Evolutionary conservation across 2,329 filamentous ascomycete genomes (phyloP).

Genomic region (Chrysoporthe deuterocubensis): DNA sequence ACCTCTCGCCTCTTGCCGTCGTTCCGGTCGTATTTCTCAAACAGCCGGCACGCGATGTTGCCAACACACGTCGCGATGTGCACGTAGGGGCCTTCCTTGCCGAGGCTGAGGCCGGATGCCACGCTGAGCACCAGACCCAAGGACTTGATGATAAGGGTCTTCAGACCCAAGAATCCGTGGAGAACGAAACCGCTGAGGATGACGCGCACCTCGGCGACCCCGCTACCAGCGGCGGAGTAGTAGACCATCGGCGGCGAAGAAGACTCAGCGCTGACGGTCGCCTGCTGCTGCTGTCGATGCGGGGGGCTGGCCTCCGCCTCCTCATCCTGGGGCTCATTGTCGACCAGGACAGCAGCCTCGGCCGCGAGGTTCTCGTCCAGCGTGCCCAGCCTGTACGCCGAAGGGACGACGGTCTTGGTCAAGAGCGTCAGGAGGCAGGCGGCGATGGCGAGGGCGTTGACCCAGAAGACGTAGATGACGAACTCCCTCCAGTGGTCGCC

Average conservation of each 20-base stretch:
- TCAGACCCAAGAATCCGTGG: conserved; percentile 90
- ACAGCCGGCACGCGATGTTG: conserved; percentile 93
- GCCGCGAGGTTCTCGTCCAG: conserved; percentile 92
- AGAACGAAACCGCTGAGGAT: conserved; percentile 98
- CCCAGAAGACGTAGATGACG: conserved; percentile 72
- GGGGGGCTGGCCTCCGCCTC: conserved; percentile 49
- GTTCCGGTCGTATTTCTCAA: conserved; percentile 90
- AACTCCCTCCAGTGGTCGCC: conserved; percentile 73
- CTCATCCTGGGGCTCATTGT: conserved; percentile 46
- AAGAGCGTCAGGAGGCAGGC: conserved; percentile 82
- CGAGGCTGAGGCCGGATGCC: conserved; percentile 87
- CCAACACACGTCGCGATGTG: conserved; percentile 95
- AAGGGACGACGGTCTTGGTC: conserved; percentile 94
- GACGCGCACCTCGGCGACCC: conserved; percentile 95
- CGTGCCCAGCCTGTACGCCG: conserved; percentile 82
- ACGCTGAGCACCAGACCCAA: conserved; percentile 84
- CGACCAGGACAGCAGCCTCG: conserved; percentile 47
- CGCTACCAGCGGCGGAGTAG: conserved; percentile 93
- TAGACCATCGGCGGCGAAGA: conserved; percentile 78
- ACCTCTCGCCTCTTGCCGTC: conserved; percentile 94
- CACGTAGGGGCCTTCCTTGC: conserved; percentile 96
- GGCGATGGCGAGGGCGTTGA: conserved; percentile 69
- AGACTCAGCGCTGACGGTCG: conserved; percentile 39
- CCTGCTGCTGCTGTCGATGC: conserved; percentile 22
- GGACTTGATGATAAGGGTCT: conserved; percentile 85